phyloP scores from a whole-genome alignment of 805 yeast genomes.

The Metschnikowia lochheadii region DNA sequence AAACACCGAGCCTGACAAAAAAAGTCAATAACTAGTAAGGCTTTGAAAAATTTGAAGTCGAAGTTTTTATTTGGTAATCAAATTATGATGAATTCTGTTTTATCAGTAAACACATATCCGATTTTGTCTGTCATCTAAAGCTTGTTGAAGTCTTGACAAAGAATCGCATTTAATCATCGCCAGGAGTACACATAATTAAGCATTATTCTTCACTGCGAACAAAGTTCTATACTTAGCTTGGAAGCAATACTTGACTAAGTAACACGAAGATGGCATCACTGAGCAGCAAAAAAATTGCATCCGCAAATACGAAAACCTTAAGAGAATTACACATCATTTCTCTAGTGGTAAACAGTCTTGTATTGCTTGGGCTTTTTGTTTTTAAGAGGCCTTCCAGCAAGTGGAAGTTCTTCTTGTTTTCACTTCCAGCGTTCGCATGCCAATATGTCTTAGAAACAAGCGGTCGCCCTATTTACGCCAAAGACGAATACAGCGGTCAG shows the following conservation, averaged over 20 bases:
- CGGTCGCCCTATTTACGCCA: slow-evolving; percentile 56
- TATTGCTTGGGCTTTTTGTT: slow-evolving; percentile 10
- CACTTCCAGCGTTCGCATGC: slow-evolving; percentile 38
- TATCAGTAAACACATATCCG: neutral
- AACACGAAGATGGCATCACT: slow-evolving; percentile 49
- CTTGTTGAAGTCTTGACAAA: neutral
- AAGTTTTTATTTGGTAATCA: neutral
- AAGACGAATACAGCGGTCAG: slow-evolving; percentile 28
- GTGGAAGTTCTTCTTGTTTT: slow-evolving; percentile 27
- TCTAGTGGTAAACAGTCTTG: slow-evolving; percentile 17
- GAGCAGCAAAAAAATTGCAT: slow-evolving; percentile 52
- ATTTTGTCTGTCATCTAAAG: neutral
- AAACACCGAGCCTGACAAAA: slow-evolving; percentile 9
- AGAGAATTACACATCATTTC: slow-evolving; percentile 36
- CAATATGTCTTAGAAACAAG: slow-evolving; percentile 52
- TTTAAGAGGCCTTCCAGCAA: slow-evolving; percentile 14
- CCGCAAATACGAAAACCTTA: slow-evolving; percentile 34
- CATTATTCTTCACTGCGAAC: neutral
- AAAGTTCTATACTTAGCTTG: neutral
- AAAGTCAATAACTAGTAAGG: slow-evolving; percentile 8
- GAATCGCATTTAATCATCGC: neutral
- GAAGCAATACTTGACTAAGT: neutral
- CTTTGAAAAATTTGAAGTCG: neutral
- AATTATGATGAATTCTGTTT: neutral
- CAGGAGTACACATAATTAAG: neutral